Evolutionary conservation across 169 alveolate species (phyloP), one percentile per base, ranked within the genome.

Genomic region (Cyclospora cayetanensis): DNA sequence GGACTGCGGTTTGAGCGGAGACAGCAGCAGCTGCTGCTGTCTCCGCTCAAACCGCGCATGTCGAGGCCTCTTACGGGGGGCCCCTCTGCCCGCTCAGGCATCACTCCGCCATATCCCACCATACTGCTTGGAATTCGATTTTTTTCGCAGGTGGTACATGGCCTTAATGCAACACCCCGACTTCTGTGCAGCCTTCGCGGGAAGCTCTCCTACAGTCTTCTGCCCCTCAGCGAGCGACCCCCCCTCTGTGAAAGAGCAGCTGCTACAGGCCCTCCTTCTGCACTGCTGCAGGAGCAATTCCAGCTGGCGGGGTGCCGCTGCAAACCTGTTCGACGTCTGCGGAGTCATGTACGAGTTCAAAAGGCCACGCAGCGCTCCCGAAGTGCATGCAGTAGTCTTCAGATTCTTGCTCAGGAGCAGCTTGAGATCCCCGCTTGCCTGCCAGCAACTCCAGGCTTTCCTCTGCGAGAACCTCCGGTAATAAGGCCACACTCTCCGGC

Each of bases 381-480:
- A 72, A 9, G 82, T 60, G 43, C 91, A 84, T 39, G 91, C 91
- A n/a, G 82, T 84, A 5, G 80, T 84, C 37, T 84, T 53, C 42
- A 41, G 91, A 3, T 84, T 84, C 46, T 35, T 84, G 43, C 50
- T 84, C 1, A 41, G 91, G 27, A 70, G 68, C 22, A 42, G 60
- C 22, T 66, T 37, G 25, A 53, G n/a, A 11, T 82, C 91, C 22
- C 91, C 60, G 29, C 70, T 52, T n/a, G 25, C 37, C 2, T 34
- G 82, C 43, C 65, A 63, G 15, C 65, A 84, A 29, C 63, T 84
- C 42, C 91, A 84, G 37, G 79, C 65, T 1, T 84, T 84, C 43
- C 65, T 84, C 65, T 84, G 91, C 68, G 91, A 84, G 46, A 60
- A 84, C 55, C 91, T 84, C 52, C 60, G 91, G 91, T 84, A 46